Conservation (phyloP, 2,329 filamentous ascomycete genomes). For the Fusarium falciforme region DNA sequence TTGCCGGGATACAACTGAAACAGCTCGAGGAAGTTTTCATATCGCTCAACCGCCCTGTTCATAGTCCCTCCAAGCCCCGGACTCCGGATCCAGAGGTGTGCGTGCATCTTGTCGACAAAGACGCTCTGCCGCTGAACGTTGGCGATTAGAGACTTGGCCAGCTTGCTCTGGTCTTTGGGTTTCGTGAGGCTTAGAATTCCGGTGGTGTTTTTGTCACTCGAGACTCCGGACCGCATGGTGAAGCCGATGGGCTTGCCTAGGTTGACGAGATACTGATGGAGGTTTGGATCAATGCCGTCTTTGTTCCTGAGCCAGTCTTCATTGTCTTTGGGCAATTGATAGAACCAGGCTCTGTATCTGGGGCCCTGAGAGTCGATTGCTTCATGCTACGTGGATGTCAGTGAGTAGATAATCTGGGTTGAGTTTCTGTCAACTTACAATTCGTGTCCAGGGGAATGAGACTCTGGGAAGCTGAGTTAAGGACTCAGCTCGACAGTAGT, state of each 20-base stretch:
- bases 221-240: not conserved
- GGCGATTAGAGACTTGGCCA: conserved; percentile 4
- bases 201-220: not conserved
- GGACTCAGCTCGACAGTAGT: conserved; percentile 6
- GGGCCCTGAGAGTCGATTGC: conserved; percentile 27
- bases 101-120: conserved; percentile 54
- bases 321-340: not conserved
- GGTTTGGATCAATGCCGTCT: not conserved
- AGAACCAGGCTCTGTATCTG: conserved; percentile 20
- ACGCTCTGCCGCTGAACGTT: conserved; percentile 47
- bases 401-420: not conserved
- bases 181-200: not conserved
- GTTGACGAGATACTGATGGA: conserved; percentile 11
- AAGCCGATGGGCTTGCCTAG: conserved; percentile 4
- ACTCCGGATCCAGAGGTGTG: conserved; percentile 51
- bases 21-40: conserved; percentile 51
- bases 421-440: not conserved
- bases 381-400: conserved; percentile 22
- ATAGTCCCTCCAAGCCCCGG: conserved; percentile 50
- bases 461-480: conserved; percentile 10
- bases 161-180: not conserved
- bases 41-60: conserved; percentile 49
- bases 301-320: conserved; percentile 3
- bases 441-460: conserved; percentile 29
- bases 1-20: conserved; percentile 50